Conservation (phyloP, 2,329 filamentous ascomycete species). For the Penicillium sp. region DNA sequence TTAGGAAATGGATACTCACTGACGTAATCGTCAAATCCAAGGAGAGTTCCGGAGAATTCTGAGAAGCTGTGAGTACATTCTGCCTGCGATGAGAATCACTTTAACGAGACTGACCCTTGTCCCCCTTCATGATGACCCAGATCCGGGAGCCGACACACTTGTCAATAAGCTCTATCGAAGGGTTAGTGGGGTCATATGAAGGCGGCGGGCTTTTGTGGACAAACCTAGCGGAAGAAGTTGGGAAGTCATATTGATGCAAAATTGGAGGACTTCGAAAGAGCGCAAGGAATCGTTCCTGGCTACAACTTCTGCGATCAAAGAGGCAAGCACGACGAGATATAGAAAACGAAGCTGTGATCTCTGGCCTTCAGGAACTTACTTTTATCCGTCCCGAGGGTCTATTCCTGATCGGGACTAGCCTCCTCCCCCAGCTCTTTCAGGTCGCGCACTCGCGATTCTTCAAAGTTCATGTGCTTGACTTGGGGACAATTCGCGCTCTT, state of each 20-base stretch:
- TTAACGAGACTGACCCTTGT: conserved; percentile 64
- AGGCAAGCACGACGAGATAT: conserved; percentile 5
- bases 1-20: conserved; percentile 60
- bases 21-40: conserved; percentile 99
- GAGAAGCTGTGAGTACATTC: conserved; percentile 15
- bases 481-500: not conserved
- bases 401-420: conserved; percentile 10
- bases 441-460: not conserved
- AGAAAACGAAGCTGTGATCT: conserved; percentile 9
- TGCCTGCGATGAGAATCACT: not conserved
- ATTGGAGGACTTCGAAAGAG: not conserved
- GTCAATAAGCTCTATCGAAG: conserved; percentile 79
- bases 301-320: not conserved
- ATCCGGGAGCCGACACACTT: conserved; percentile 97
- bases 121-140: conserved; percentile 99
- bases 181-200: conserved; percentile 21
- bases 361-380: conserved; percentile 11
- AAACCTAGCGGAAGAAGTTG: conserved; percentile 67
- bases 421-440: not conserved
- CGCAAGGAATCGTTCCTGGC: not conserved
- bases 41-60: conserved; percentile 93
- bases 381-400: conserved; percentile 12
- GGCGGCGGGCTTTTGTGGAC: conserved; percentile 14
- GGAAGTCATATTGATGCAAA: conserved; percentile 54
- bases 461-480: not conserved